Base-by-base conservation (phyloP, 192 early-diverging fungal genomes). In the Geranomyces variabilis region DNA sequence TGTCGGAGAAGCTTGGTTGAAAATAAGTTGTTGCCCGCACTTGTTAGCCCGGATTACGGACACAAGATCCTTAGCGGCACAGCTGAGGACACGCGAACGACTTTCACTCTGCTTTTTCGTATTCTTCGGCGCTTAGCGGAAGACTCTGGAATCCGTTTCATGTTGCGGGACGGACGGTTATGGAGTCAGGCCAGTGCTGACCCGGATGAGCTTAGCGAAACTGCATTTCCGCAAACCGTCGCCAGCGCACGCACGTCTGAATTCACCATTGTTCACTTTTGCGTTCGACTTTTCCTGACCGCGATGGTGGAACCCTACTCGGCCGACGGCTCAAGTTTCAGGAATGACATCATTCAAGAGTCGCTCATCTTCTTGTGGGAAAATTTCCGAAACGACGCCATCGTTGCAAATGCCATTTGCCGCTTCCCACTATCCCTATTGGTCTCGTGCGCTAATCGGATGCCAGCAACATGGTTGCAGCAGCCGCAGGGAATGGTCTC, bases 81-180 rank as follows among this genome's bases (percentile, higher is more conserved):
- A 15, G 48, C 17, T 24, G 65, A 44, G 19, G 36, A 14, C 12
- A 12, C 58, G 24, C 45, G 9, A n/a, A 6, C 34, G 17, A 65
- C 44, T 0, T 24, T 33, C 8, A 15, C 34, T 0, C 45, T 70
- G n/a, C 44, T 70, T 13, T 70, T 70, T 22, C 15, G 24, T 6
- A 33, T 47, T 6, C 58, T 70, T 10, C 53, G 43, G 44, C 33
- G 24, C 4, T 15, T 41, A 13, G 69, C 69, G 13, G 30, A 21
- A 15, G 31, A 59, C 9, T 70, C 69, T 14, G 55, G 55, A 22
- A 47, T 70, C 57, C 69, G 69, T 26, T 70, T 61, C 45, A 59
- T 26, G 17, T 61, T 70, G 69, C 31, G 69, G 30, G 58, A 70
- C 45, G 69, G 69, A 51, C 19, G 45, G 69, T 44, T 31, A 0